Percentiles rank a stretch among this genome's conserved stretches.
Conservation (phyloP, 139 green algal species). For the Chlorella vulgaris region DNA sequence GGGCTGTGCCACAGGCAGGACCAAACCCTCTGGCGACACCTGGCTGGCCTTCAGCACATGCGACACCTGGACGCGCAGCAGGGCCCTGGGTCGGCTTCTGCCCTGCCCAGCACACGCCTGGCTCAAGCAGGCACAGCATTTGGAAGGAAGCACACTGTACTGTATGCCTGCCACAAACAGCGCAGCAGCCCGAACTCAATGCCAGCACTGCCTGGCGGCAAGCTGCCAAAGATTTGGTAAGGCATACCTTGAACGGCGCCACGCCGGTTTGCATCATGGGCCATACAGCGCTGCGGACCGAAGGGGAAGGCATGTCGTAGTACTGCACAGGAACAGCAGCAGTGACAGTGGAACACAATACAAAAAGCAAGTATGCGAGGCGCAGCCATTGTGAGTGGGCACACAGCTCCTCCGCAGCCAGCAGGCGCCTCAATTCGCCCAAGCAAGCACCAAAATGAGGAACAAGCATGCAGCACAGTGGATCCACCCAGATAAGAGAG, state of each 20-base stretch:
- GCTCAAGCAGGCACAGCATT: too few species aligned
- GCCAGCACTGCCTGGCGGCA: too few species aligned
- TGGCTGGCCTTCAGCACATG: neutral
- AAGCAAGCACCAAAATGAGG: too few species aligned
- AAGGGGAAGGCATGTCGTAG: constrained; percentile 20
- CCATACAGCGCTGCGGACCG: neutral
- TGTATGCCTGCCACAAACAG: too few species aligned
- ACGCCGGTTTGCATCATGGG: neutral
- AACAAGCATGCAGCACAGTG: too few species aligned
- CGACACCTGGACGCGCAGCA: neutral
- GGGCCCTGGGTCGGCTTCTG: neutral
- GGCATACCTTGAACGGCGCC: constrained; percentile 10
- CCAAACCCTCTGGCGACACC: neutral
- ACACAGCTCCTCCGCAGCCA: too few species aligned
- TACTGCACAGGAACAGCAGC: neutral
- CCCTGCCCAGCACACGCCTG: too few species aligned
- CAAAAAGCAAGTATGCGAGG: neutral
- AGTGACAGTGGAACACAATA: neutral
- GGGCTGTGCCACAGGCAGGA: neutral
- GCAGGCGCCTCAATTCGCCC: too few species aligned
- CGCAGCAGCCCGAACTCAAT: neutral
- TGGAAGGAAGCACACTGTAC: too few species aligned
- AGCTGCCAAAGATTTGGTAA: neutral
- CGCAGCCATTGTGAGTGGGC: neutral
- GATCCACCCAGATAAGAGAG: too few species aligned